Evolutionary conservation across 2,329 filamentous ascomycete species (phyloP), one percentile per base, ranked within the genome.

Genomic region (Monilinia fructigena): DNA sequence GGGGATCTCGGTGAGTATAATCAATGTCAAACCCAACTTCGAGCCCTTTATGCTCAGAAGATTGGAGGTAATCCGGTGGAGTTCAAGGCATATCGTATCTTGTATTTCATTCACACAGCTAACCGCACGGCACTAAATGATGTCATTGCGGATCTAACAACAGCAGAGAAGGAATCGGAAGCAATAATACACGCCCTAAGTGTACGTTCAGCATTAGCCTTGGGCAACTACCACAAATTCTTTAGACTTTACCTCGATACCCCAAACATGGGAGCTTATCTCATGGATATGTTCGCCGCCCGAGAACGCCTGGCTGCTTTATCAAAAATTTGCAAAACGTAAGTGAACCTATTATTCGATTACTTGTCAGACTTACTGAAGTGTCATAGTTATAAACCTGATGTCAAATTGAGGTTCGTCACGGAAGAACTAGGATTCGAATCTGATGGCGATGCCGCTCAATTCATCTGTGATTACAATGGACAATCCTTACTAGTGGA

Each of bases 1-100:
- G 85, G 93, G 81, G 95, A 99, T 83, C 87, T 98, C 83, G 94
- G 95, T 99, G 95, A 99, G 95, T 99, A 99, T 95, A 99, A 99
- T 83, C 95, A 99, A 85, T 99, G 95, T 80, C 95, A 99, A 83
- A 98, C 95, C 75, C 95, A 99, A 82, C 84, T 99, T 77, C 92
- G 92, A 79, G 92, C 90, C 72, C 83, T 99, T 75, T 98, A 99
- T 80, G 86, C 87, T 78, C 86, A 92, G 81, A 90, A 91, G 72
- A 82, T 97, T 77, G 92, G 92, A 76, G 95, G 94, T 75, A 93
- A 93, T 79, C 88, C 91, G 76, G 89, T 91, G 81, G 95, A 99
- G 80, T 99, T 99, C 82, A 95, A 95, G 86, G 95, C 94, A 71
- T 99, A 99, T 84, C 94, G 95, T 86, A 97, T 99, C 81, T 85